A percentile compares a stretch with the other conserved stretches of the same genome.
These are phyloP conservation scores for Tolypocladium inflatum DNA, from an alignment of 2,329 filamentous ascomycete genomes.

Conservation along the genomic window DNA sequence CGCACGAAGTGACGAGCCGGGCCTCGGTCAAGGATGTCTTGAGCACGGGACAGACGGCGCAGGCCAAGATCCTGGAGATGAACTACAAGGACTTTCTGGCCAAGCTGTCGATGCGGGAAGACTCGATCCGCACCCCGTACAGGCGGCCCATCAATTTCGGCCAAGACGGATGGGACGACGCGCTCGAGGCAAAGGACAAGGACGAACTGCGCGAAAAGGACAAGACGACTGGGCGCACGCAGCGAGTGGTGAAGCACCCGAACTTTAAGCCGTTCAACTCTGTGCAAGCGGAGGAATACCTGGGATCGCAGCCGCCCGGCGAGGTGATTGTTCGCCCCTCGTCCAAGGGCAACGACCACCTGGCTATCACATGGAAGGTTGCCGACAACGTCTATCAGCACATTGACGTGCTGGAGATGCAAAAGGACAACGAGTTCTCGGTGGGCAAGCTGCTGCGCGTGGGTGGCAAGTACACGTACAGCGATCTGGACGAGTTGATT, in stretches of 20 bases:
- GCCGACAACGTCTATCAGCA: constrained; percentile 95
- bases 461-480: constrained; percentile 82
- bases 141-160: constrained; percentile 61
- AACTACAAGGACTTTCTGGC: constrained; percentile 79
- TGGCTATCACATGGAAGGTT: constrained; percentile 97
- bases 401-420: constrained; percentile 90
- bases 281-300: constrained; percentile 83
- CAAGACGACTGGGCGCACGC: constrained; percentile 72
- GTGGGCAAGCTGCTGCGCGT: constrained; percentile 81
- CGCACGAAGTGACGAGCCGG: constrained; percentile 70
- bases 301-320: constrained; percentile 75
- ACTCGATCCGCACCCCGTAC: constrained; percentile 65
- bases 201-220: constrained; percentile 82
- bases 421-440: constrained; percentile 95
- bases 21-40: constrained; percentile 65
- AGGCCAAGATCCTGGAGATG: constrained; percentile 78
- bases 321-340: constrained; percentile 94
- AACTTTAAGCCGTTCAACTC: constrained; percentile 92
- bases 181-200: constrained; percentile 70
- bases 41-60: constrained; percentile 71
- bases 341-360: constrained; percentile 88
- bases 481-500: constrained; percentile 93
- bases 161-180: constrained; percentile 78
- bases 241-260: constrained; percentile 95
- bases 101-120: constrained; percentile 77